Percentiles rank a stretch among this genome's conserved stretches.
phyloP scores from a whole-genome alignment of 1,139 yeast species.

The Blastobotrys raffinosifermentans region DNA sequence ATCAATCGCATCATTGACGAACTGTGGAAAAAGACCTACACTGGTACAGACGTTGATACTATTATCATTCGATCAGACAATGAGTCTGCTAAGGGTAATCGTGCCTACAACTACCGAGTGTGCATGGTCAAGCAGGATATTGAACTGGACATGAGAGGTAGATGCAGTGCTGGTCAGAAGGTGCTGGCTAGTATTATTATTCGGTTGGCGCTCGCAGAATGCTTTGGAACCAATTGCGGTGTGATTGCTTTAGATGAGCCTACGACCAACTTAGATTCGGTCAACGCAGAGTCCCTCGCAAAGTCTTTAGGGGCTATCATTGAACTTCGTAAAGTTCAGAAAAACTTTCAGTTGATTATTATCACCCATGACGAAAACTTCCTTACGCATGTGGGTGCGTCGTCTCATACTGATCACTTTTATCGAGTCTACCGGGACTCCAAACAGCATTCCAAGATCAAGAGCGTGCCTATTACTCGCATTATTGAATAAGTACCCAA shows the following conservation, averaged over 20 bases:
- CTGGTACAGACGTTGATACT: conserved; percentile 92
- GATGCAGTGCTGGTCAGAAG: conserved; percentile 98
- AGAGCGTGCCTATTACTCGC: conserved; percentile 30
- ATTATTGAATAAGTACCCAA: conserved; percentile 17
- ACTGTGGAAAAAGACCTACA: conserved; percentile 89
- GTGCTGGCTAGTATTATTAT: conserved; percentile 90
- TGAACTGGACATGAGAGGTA: conserved; percentile 95
- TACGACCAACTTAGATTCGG: conserved; percentile 89
- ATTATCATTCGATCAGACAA: conserved; percentile 81
- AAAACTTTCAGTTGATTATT: conserved; percentile 87
- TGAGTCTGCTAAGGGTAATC: conserved; percentile 48
- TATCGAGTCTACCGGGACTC: conserved; percentile 77
- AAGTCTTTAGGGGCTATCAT: conserved; percentile 71
- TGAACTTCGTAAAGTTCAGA: conserved; percentile 65
- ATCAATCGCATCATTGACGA: conserved; percentile 84
- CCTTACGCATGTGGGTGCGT: conserved; percentile 76
- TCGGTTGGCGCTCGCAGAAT: conserved; percentile 87
- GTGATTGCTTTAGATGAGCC: conserved; percentile 97
- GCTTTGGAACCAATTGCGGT: conserved; percentile 93
- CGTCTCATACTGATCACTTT: conserved; percentile 82
- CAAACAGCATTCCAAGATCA: conserved; percentile 70
- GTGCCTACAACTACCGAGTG: conserved; percentile 86
- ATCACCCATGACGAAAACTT: conserved; percentile 96
- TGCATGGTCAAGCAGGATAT: conserved; percentile 91
- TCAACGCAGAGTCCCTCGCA: conserved; percentile 84